Evolutionary conservation across 768 basidiomycete species (phyloP), one percentile per base, ranked within the genome.

Genomic region (Gloeopeniophorella convolvens): DNA sequence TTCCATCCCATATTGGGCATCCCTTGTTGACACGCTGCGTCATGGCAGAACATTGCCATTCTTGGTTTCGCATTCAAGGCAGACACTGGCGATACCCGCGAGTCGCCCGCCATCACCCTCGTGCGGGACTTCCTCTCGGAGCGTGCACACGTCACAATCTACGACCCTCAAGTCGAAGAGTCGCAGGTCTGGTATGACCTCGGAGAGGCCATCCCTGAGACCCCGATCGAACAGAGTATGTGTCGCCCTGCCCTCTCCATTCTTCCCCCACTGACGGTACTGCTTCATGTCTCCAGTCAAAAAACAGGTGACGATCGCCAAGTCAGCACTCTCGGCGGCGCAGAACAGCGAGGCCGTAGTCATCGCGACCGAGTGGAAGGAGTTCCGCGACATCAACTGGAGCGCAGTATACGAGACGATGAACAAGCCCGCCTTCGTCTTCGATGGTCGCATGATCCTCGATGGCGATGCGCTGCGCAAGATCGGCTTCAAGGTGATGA

Each of bases 51-150:
- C 63, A 94, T 99, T 62, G 90, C 96, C 36, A 89, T 99, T 39
- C 83, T 99, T 35, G 95, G 95, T 10, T 99, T 97, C 68, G 96
- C 95, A 3, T 97, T 97, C 83, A 97, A 97, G 75, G 95, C 96
- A 35, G 94, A 98, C 68, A 99, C 96, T 11, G 96, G 96, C 53
- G 96, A 99, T 66, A 99, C 96, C 32, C 92, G 96, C 67, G 96
- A 98, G 72, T 94, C 92, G 3, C 84, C 96, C 24, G 81, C 96
- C 15, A 97, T 97, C 69, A 86, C 90, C 26, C 81, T 99, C 58
- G 85, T 95, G 71, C 84, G 82, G 60, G 85, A 97, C 74, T 99
- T 99, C 82, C 78, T 83, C 60, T 78, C 79, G 33, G 96, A 99
- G 71, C 82, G 80, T 59, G 94, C 96, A 10, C 68, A 80, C 41